Evolutionary conservation across 345 rosid genomes (phyloP).

Genomic region (Aquilaria malaccensis): DNA sequence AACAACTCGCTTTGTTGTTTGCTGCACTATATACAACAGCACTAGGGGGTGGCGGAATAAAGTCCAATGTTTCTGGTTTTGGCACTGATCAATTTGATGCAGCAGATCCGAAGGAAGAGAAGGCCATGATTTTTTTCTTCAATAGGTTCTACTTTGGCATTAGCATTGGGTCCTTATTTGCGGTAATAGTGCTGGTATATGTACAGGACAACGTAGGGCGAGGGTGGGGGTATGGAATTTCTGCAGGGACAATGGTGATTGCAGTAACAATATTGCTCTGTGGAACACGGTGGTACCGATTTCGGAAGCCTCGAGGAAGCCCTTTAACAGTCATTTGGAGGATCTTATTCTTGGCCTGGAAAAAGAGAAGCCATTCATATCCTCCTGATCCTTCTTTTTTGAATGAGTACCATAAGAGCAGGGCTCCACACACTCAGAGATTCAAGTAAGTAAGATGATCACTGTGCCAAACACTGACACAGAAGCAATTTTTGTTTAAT

Average conservation of each 20-base stretch:
- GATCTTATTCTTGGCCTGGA: slow-evolving; percentile 68
- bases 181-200: slow-evolving; percentile 68
- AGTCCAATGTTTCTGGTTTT: slow-evolving; percentile 87
- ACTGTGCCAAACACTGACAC: too few relatives aligned
- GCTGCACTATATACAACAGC: slow-evolving; percentile 78
- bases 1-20: slow-evolving; percentile 62
- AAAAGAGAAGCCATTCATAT: slow-evolving; percentile 44
- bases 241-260: slow-evolving; percentile 72
- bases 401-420: slow-evolving; percentile 49
- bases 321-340: slow-evolving; percentile 82
- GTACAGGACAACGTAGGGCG: slow-evolving; percentile 86
- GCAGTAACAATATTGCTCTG: slow-evolving; percentile 49
- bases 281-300: slow-evolving; percentile 65
- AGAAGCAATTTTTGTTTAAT: too few relatives aligned
- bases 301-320: slow-evolving; percentile 72
- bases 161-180: slow-evolving; percentile 77
- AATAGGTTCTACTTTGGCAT: slow-evolving; percentile 62
- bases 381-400: slow-evolving; percentile 54
- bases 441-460: slow-evolving; percentile 34
- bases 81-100: slow-evolving; percentile 87
- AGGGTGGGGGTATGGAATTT: slow-evolving; percentile 91
- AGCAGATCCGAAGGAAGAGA: slow-evolving; percentile 73
- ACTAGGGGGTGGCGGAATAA: slow-evolving; percentile 84
- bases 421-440: slow-evolving; percentile 48
- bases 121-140: slow-evolving; percentile 73